Conservation (phyloP, 2,329 filamentous ascomycete genomes). For the Phaeosphaeriaceae sp. region DNA sequence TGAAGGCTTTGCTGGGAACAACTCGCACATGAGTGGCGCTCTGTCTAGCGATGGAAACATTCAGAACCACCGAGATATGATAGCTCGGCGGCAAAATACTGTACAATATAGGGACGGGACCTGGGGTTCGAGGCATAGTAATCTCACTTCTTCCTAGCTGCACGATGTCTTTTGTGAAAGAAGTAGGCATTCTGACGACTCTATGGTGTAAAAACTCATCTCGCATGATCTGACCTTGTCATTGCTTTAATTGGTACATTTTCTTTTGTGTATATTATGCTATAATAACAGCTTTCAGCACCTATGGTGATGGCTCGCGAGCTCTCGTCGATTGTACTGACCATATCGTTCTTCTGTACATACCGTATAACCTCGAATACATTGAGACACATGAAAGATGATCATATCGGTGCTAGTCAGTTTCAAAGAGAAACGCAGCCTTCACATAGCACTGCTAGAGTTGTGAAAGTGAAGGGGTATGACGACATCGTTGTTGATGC, state of each 20-base stretch:
- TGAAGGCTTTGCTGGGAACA: neutral
- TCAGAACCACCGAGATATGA: neutral
- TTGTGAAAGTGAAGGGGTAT: neutral
- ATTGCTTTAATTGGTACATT: too few species aligned
- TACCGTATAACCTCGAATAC: too few species aligned
- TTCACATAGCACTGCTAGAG: neutral
- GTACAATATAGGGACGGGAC: conserved; percentile 21
- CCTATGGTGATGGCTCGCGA: too few species aligned
- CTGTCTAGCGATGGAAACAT: neutral
- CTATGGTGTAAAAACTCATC: too few species aligned
- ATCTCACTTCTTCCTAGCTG: conserved; percentile 5
- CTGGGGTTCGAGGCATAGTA: conserved; percentile 12
- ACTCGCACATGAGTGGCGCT: neutral
- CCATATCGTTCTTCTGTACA: too few species aligned
- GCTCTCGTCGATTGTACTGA: too few species aligned
- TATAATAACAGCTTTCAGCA: too few species aligned
- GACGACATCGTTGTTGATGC: neutral
- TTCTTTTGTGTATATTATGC: too few species aligned
- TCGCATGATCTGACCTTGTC: too few species aligned
- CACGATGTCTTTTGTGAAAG: neutral
- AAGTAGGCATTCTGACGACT: neutral
- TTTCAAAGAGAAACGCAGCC: neutral
- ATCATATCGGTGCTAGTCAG: neutral
- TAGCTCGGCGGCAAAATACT: conserved; percentile 3
- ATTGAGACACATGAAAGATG: neutral